Conservation (phyloP, 2,329 filamentous ascomycete genomes). For the Biscogniauxia marginata region DNA sequence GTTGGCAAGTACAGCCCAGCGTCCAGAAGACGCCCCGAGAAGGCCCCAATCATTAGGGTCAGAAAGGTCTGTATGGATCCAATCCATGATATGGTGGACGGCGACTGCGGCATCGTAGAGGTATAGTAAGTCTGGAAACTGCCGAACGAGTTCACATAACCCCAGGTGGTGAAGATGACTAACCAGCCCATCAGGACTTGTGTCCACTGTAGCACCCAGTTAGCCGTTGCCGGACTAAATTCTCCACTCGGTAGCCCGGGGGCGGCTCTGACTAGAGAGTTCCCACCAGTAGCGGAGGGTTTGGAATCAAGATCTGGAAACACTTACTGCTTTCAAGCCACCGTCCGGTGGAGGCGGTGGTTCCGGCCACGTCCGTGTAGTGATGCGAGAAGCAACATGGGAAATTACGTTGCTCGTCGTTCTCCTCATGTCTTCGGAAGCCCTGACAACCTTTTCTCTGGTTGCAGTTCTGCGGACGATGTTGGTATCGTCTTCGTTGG, state of each 20-base stretch:
- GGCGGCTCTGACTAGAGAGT: neutral
- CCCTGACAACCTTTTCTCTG: conserved; percentile 11
- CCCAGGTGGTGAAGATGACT: conserved; percentile 45
- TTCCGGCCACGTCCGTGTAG: conserved; percentile 29
- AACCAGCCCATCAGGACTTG: conserved; percentile 38
- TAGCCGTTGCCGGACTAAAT: neutral
- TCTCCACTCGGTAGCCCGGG: neutral
- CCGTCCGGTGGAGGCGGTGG: conserved; percentile 33
- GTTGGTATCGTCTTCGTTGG: conserved; percentile 4
- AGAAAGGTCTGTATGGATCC: conserved; percentile 45
- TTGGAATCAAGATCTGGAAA: neutral
- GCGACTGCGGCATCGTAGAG: conserved; percentile 29
- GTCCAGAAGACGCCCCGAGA: conserved; percentile 44
- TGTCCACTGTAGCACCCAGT: conserved; percentile 28
- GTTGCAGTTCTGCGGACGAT: neutral
- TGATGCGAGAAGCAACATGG: conserved; percentile 29
- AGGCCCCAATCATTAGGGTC: conserved; percentile 40
- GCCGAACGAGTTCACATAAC: conserved; percentile 46
- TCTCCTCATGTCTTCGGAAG: conserved; percentile 24
- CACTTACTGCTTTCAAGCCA: conserved; percentile 26
- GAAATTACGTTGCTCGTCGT: conserved; percentile 30
- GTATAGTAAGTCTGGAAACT: conserved; percentile 47
- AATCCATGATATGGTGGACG: conserved; percentile 44
- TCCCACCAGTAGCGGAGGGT: conserved; percentile 4
- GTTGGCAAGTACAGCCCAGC: conserved; percentile 41